Conservation (phyloP, 2,329 filamentous ascomycete species). For the Diaporthe eres region DNA sequence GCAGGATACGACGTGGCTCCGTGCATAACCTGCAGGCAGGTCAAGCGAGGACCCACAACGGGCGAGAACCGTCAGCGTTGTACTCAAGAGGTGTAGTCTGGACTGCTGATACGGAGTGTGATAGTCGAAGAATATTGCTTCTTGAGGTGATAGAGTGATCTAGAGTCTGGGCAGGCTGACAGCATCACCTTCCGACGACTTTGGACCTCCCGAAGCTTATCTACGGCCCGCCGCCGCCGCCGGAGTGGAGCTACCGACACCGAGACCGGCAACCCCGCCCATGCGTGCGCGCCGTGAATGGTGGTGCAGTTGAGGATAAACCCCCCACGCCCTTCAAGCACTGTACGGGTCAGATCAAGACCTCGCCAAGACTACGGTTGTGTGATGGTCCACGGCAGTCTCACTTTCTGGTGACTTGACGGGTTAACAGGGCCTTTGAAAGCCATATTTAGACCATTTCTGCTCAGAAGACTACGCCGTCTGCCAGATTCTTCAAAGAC, state of each 20-base stretch:
- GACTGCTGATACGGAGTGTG: not conserved
- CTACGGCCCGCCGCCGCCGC: not conserved
- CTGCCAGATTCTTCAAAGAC: not conserved
- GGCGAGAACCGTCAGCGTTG: not conserved
- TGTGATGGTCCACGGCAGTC: not conserved
- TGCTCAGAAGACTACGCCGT: not conserved
- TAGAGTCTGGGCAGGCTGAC: not conserved
- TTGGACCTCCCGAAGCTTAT: not conserved
- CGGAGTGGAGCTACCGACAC: not conserved
- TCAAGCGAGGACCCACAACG: conserved; percentile 2
- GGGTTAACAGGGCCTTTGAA: not conserved
- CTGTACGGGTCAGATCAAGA: not conserved
- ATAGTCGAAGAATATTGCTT: not conserved
- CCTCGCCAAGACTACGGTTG: not conserved
- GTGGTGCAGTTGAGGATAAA: not conserved
- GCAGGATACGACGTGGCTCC: conserved; percentile 24
- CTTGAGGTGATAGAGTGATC: not conserved
- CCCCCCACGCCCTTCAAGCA: not conserved
- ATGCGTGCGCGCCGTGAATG: not conserved
- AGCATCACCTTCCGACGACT: not conserved
- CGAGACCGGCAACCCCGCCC: conserved; percentile 27
- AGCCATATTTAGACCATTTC: no score
- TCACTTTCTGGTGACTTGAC: not conserved
- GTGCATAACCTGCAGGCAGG: conserved; percentile 6
- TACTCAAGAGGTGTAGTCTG: not conserved